phyloP scores from a whole-genome alignment of 2,329 filamentous ascomycete species.

The Polychaeton citri region DNA sequence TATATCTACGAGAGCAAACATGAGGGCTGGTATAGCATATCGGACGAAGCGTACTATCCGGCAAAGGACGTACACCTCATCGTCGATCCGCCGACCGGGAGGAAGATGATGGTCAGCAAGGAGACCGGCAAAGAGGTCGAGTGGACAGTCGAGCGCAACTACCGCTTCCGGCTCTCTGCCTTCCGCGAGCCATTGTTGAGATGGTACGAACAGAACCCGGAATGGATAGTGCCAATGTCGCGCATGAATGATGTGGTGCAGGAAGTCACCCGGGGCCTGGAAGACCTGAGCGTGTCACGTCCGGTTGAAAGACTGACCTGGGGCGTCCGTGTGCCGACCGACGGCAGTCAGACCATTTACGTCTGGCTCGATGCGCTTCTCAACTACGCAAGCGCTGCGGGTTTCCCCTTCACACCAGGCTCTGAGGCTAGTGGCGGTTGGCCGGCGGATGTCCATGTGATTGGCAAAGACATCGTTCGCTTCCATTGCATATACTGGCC shows the following conservation, averaged over 20 bases:
- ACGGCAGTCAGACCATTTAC: slow-evolving; percentile 80
- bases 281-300: slow-evolving; percentile 81
- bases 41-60: slow-evolving; percentile 94
- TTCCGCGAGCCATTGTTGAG: slow-evolving; percentile 66
- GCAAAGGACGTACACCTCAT: slow-evolving; percentile 58
- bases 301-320: slow-evolving; percentile 65
- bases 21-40: slow-evolving; percentile 91
- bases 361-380: slow-evolving; percentile 95
- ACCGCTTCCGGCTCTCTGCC: slow-evolving; percentile 81
- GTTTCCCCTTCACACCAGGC: slow-evolving; percentile 68
- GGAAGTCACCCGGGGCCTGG: slow-evolving; percentile 63
- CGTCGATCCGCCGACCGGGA: slow-evolving; percentile 66
- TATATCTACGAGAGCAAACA: slow-evolving; percentile 78
- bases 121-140: slow-evolving; percentile 91
- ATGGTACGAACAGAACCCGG: slow-evolving; percentile 65
- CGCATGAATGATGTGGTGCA: slow-evolving; percentile 68
- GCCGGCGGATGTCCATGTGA: slow-evolving; percentile 84
- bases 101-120: slow-evolving; percentile 59
- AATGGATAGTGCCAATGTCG: slow-evolving; percentile 58
- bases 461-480: slow-evolving; percentile 91
- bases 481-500: slow-evolving; percentile 99
- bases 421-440: slow-evolving; percentile 53
- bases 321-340: slow-evolving; percentile 81
- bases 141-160: slow-evolving; percentile 86
- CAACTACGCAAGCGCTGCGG: slow-evolving; percentile 81